Conservation (phyloP, 1,284 basidiomycete genomes). For the Ceratobasidium sp. region DNA sequence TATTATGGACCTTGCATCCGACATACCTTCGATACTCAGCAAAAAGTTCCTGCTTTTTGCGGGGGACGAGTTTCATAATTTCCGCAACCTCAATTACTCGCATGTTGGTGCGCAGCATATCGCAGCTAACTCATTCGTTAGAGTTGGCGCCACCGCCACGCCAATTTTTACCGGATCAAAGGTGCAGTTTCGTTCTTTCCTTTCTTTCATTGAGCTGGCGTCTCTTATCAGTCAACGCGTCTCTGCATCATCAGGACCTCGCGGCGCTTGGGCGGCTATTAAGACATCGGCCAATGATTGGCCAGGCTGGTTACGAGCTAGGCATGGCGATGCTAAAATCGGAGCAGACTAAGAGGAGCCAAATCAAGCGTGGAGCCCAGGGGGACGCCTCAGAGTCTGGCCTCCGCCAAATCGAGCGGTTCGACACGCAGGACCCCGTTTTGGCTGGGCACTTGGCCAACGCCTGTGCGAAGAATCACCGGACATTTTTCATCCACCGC, state of each 20-base stretch:
- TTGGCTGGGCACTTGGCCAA: background rate
- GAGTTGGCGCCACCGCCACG: constrained; percentile 10
- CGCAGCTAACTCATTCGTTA: background rate
- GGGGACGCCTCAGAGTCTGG: background rate
- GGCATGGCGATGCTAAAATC: background rate
- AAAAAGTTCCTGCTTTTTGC: background rate
- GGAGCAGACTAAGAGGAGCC: background rate
- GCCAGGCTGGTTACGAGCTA: constrained; percentile 53
- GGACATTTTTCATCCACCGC: background rate
- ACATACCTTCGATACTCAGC: background rate
- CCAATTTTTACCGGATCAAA: constrained; percentile 11
- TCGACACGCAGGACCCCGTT: background rate
- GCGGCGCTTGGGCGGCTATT: background rate
- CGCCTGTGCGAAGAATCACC: background rate
- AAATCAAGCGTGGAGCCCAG: background rate
- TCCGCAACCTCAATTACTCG: background rate
- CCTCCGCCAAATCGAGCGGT: background rate
- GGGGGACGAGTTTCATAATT: background rate
- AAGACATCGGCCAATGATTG: constrained; percentile 37
- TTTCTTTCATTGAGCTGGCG: background rate
- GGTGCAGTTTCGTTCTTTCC: background rate
- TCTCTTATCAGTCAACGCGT: background rate
- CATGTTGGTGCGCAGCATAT: background rate
- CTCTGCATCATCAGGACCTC: background rate
- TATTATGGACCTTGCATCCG: background rate